Evolutionary conservation across 768 basidiomycete species (phyloP).

Genomic region (Astraeus odoratus): DNA sequence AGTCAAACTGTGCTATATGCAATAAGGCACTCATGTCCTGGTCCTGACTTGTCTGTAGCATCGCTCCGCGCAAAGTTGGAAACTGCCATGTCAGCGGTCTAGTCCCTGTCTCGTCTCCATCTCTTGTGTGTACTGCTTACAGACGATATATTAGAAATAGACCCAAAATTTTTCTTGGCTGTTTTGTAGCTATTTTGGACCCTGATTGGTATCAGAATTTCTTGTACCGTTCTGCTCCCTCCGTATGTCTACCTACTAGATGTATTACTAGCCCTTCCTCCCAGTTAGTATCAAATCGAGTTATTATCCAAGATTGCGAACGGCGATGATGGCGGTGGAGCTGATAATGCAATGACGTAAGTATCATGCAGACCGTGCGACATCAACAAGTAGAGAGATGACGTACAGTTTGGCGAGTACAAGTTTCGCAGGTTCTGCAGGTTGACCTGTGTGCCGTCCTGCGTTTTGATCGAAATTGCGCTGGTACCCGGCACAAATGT

Average conservation of each 20-base stretch:
- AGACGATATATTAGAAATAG: too few species aligned
- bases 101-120: not conserved
- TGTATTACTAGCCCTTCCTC: not conserved
- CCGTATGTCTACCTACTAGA: not conserved
- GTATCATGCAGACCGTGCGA: slow-evolving; percentile 5
- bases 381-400: not conserved
- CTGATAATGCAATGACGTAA: slow-evolving; percentile 9
- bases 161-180: too few species aligned
- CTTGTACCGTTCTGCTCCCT: not conserved
- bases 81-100: slow-evolving; percentile 12
- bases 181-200: too few species aligned
- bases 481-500: slow-evolving; percentile 17
- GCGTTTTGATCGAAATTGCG: slow-evolving; percentile 16
- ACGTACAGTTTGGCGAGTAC: slow-evolving; percentile 21
- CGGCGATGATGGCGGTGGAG: slow-evolving; percentile 19
- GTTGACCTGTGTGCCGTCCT: slow-evolving; percentile 11
- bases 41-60: slow-evolving; percentile 1
- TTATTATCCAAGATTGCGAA: slow-evolving; percentile 20
- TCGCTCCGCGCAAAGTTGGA: slow-evolving; percentile 21
- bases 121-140: too few species aligned
- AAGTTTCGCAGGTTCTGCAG: slow-evolving; percentile 13
- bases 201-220: too few species aligned
- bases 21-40: not conserved
- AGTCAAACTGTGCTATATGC: not conserved
- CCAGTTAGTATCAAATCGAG: slow-evolving; percentile 7